Base-by-base conservation (phyloP, 176 grass and related monocot genomes). In the Avena insularis region DNA sequence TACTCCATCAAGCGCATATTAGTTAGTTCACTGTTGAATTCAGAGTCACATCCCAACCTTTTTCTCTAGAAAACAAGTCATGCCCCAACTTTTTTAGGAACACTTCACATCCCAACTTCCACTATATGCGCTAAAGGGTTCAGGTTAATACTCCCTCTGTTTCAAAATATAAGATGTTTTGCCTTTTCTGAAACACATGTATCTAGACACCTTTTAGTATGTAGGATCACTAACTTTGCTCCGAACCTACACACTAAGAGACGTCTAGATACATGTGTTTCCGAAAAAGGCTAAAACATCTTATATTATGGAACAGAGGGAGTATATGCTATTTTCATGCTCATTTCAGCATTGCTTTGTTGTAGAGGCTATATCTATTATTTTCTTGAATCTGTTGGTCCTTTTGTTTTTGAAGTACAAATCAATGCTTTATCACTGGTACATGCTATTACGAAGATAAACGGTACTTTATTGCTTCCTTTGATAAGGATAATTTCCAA, bases 401-500 rank as follows among this genome's bases (percentile, higher is more conserved):
- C 81, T 31, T 83, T 43, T 49, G 36, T 53, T 81, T 36, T 86
- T 62, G 51, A 69, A 82, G 9, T 83, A 63, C 66, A 63, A 85
- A 31, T 74, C 48, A 79, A 71, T 75, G 31, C 29, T 29, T 85
- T 53, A 60, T 83, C 49, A 68, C 38, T 75, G 45, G 71, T 63
- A 69, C 45, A 85, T 58, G 8, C 65, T 88, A 84, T 61, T 43
- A 20, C 53, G 57, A 87, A 27, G 31, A 12, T 84, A 46, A 53
- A 68, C 43, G 29, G 31, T 55, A 57, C 38, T 78, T 77, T 60
- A 13, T 38, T 49, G 57, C 8, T 64, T 79, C 74, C 31, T 64
- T 80, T 86, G 80, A 58, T 56, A 54, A 62, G 35, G 88, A 72
- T 81, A 76, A 89, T 83, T 86, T 79, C 63, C 46, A 79, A 84